Evolutionary conservation across 202 grass and related monocot species (phyloP).

Genomic region (Eragrostis tef): DNA sequence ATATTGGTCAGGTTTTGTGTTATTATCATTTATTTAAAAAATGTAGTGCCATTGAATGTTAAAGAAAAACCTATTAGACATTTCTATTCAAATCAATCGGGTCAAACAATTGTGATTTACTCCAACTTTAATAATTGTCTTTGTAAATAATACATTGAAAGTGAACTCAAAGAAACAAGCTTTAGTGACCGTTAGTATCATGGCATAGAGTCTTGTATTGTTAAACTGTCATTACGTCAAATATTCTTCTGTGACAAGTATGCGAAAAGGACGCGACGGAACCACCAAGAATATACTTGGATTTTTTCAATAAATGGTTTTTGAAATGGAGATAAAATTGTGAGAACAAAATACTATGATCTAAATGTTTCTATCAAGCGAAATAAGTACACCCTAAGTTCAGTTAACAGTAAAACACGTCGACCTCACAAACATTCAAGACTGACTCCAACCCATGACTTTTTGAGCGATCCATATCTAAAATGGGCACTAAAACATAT

Average conservation of each 20-base stretch:
- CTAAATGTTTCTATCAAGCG: neutral
- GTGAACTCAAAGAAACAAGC: neutral
- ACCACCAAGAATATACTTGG: neutral
- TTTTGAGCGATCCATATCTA: too few species aligned
- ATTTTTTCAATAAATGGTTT: neutral
- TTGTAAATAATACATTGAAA: neutral
- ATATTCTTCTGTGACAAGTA: neutral
- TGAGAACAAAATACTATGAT: neutral
- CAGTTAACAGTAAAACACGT: neutral
- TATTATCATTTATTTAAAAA: too few species aligned
- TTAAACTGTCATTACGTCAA: neutral
- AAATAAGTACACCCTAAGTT: neutral
- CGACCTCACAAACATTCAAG: neutral
- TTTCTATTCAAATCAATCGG: neutral
- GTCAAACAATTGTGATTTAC: neutral
- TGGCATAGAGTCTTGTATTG: neutral
- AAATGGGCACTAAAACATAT: too few species aligned
- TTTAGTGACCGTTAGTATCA: neutral
- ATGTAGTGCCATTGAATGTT: too few species aligned
- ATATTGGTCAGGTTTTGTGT: too few species aligned
- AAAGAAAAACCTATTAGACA: too few species aligned
- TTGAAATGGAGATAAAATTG: neutral
- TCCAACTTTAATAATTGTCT: slow-evolving; percentile 11
- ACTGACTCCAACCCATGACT: too few species aligned
- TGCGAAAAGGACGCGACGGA: neutral